Evolutionary conservation across 140 eudicot genomes (phyloP).

Genomic region (Anethum foeniculum): DNA sequence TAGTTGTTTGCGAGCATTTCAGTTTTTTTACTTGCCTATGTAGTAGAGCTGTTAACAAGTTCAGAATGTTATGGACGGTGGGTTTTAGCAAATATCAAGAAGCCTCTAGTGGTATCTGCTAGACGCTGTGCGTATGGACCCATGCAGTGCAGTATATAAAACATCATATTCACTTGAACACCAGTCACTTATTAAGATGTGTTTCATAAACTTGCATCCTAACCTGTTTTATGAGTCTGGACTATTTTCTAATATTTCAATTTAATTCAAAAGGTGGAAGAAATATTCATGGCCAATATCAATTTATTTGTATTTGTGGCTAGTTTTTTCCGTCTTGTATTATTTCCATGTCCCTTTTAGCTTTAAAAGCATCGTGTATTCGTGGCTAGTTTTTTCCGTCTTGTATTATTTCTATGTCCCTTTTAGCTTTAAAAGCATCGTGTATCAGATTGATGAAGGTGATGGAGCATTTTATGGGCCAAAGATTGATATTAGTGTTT

Average conservation of each 20-base stretch:
- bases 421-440: not conserved
- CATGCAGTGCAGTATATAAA: not conserved
- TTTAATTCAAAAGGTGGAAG: not conserved
- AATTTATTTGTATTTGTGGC: not conserved
- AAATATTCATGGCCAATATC: not conserved
- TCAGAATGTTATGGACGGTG: not conserved
- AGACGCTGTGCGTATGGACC: not conserved
- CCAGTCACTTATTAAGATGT: not conserved
- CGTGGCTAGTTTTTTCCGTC: not conserved
- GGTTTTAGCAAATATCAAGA: not conserved
- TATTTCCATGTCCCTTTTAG: not conserved
- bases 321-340: not conserved
- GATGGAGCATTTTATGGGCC: constrained; percentile 99
- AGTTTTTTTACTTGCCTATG: not conserved
- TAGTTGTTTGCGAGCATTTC: not conserved
- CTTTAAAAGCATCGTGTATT: no score
- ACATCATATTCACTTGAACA: not conserved
- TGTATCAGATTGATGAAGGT: constrained; percentile 61
- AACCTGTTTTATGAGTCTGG: not conserved
- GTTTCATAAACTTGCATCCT: not conserved
- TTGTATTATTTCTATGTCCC: not conserved
- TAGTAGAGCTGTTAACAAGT: not conserved
- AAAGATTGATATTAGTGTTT: constrained; percentile 88
- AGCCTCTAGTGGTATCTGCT: not conserved
- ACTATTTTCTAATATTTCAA: not conserved